These are phyloP conservation scores for Hymenoscyphus fraxineus DNA, from an alignment of 2,329 filamentous ascomycete species.

Conservation along the genomic window DNA sequence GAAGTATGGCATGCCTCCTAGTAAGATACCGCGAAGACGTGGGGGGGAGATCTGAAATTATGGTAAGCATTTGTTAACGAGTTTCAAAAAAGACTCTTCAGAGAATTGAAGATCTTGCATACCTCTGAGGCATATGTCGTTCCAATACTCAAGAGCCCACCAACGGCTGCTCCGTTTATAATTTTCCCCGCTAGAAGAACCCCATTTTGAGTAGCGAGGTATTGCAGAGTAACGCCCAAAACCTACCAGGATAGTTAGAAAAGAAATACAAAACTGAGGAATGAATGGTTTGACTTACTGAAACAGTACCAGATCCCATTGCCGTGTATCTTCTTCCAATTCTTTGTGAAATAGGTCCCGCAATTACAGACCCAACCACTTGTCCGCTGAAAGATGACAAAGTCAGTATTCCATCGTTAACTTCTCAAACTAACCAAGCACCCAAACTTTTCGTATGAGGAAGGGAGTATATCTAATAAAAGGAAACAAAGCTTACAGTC, in stretches of 20 bases:
- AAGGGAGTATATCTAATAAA: slow-evolving; percentile 7
- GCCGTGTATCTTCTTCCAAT: slow-evolving; percentile 18
- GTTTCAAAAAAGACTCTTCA: not conserved
- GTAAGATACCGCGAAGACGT: slow-evolving; percentile 18
- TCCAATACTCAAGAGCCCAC: slow-evolving; percentile 19
- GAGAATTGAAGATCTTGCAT: not conserved
- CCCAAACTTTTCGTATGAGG: not conserved
- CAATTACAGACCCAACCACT: slow-evolving; percentile 17
- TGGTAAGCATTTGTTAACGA: not conserved
- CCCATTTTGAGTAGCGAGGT: slow-evolving; percentile 16
- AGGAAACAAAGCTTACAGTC: not conserved
- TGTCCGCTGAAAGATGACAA: slow-evolving; percentile 1
- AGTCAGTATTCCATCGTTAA: not conserved
- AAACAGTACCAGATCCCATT: slow-evolving; percentile 16
- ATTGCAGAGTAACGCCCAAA: slow-evolving; percentile 19
- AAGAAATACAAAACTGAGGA: not conserved
- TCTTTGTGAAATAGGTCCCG: slow-evolving; percentile 19
- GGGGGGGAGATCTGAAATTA: slow-evolving; percentile 18
- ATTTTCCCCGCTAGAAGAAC: slow-evolving; percentile 22
- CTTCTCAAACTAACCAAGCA: not conserved
- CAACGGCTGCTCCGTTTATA: slow-evolving; percentile 22
- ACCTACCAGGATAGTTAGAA: slow-evolving; percentile 11
- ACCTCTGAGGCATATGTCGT: slow-evolving; percentile 26
- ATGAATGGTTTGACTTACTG: slow-evolving; percentile 8
- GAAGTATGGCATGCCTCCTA: slow-evolving; percentile 19